Evolutionary conservation across 805 yeast species (phyloP).

Genomic region (Komagataella mondaviorum): DNA sequence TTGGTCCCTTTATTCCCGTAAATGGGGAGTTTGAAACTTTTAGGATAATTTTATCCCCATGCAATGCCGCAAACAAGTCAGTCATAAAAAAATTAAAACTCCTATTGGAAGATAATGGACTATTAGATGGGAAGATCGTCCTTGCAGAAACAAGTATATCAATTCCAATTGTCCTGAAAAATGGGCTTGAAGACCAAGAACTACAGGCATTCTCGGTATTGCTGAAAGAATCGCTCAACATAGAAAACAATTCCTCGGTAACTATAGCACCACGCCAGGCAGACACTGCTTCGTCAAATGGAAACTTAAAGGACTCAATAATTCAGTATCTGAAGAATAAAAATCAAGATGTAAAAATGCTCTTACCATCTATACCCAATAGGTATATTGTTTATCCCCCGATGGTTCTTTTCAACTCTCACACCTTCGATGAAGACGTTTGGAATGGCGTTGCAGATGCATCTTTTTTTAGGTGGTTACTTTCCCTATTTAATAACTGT

Average conservation of each 20-base stretch:
- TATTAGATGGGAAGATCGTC: not conserved
- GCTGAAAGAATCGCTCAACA: not conserved
- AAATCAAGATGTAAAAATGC: not conserved
- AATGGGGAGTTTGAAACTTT: not conserved
- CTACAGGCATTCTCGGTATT: not conserved
- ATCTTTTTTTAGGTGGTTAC: conserved; percentile 8
- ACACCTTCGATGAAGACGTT: conserved; percentile 26
- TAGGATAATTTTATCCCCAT: not conserved
- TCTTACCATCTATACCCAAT: conserved; percentile 23
- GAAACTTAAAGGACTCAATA: not conserved
- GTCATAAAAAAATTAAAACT: not conserved
- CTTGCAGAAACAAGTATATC: not conserved
- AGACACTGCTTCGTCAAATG: not conserved
- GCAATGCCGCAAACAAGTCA: not conserved
- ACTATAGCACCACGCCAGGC: not conserved
- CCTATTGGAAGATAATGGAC: not conserved
- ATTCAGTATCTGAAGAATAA: not conserved
- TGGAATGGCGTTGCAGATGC: conserved; percentile 17
- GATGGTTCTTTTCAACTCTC: conserved; percentile 40
- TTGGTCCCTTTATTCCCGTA: not conserved
- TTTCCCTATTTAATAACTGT: conserved; percentile 1
- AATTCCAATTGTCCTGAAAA: not conserved
- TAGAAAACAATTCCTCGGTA: not conserved
- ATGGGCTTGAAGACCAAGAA: not conserved
- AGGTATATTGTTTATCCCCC: conserved; percentile 59